A percentile compares a stretch with the other conserved stretches of the same genome.
Conservation (phyloP, 2,329 filamentous ascomycete species). For the Cladophialophora carrionii region DNA sequence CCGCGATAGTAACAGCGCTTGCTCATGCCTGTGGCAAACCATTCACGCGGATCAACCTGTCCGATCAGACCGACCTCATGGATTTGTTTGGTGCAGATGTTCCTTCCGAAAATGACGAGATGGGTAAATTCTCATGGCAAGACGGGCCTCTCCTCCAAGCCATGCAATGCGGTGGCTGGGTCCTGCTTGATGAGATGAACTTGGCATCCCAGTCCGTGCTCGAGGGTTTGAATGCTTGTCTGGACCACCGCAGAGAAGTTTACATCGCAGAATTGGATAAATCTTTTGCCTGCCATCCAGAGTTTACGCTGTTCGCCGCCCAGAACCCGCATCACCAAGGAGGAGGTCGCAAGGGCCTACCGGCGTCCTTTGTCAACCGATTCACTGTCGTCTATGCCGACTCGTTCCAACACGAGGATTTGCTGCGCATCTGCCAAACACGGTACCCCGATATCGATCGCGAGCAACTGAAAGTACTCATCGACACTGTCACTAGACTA, state of each 20-base stretch:
- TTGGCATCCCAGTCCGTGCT: slow-evolving; percentile 94
- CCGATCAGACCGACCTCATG: slow-evolving; percentile 96
- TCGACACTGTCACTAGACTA: slow-evolving; percentile 78
- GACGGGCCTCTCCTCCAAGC: slow-evolving; percentile 94
- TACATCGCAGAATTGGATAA: slow-evolving; percentile 95
- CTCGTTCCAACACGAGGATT: slow-evolving; percentile 77
- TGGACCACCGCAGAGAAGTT: slow-evolving; percentile 93
- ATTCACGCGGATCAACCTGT: slow-evolving; percentile 92
- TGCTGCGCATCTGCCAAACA: slow-evolving; percentile 77
- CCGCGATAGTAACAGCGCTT: slow-evolving; percentile 83
- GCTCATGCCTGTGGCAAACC: slow-evolving; percentile 78
- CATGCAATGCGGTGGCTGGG: slow-evolving; percentile 97
- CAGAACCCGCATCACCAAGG: slow-evolving; percentile 98
- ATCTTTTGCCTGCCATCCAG: slow-evolving; percentile 83
- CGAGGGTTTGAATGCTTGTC: slow-evolving; percentile 92
- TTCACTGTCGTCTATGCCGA: slow-evolving; percentile 98
- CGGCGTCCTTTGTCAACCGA: slow-evolving; percentile 94
- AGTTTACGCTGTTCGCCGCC: slow-evolving; percentile 93
- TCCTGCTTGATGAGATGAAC: slow-evolving; percentile 98
- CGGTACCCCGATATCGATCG: slow-evolving; percentile 69
- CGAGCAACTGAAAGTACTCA: slow-evolving; percentile 67
- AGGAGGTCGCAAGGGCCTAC: slow-evolving; percentile 89
- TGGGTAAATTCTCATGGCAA: slow-evolving; percentile 91
- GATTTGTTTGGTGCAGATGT: slow-evolving; percentile 97
- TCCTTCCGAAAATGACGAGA: slow-evolving; percentile 86